A percentile compares a stretch with the other conserved stretches of the same genome.
These are phyloP conservation scores for Coemansia sp. DNA, from an alignment of 192 early-diverging fungal genomes.

Conservation along the genomic window DNA sequence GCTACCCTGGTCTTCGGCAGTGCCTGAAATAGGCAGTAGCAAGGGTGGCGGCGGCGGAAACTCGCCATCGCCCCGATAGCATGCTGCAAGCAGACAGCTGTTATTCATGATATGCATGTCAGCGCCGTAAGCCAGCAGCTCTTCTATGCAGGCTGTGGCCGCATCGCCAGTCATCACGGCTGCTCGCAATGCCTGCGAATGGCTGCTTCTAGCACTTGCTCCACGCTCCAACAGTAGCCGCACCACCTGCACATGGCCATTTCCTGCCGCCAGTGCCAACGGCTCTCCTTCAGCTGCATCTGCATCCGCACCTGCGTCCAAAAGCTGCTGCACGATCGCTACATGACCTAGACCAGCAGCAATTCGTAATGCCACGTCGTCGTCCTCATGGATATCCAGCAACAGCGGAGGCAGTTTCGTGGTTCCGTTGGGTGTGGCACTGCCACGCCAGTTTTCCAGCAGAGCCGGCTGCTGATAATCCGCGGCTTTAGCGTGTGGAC, in stretches of 20 bases:
- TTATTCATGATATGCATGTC: constrained; percentile 24
- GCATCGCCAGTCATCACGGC: constrained; percentile 46
- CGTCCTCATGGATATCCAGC: constrained; percentile 29
- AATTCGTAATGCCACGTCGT: constrained; percentile 34
- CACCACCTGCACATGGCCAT: constrained; percentile 11
- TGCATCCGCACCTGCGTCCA: constrained; percentile 25
- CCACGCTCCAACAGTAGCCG: constrained; percentile 25
- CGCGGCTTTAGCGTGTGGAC: neutral
- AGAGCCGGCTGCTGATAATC: neutral
- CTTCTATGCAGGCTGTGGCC: constrained; percentile 13
- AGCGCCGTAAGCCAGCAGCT: constrained; percentile 33
- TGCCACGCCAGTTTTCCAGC: constrained; percentile 37
- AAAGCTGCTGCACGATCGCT: constrained; percentile 18
- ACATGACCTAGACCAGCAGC: constrained; percentile 31
- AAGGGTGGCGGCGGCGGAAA: constrained; percentile 11
- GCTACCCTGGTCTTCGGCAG: neutral
- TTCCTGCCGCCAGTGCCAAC: constrained; percentile 30
- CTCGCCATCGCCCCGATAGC: constrained; percentile 44
- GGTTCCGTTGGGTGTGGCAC: neutral
- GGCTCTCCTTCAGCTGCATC: constrained; percentile 25
- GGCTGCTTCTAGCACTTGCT: constrained; percentile 20
- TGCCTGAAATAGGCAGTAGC: neutral
- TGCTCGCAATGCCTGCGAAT: constrained; percentile 35
- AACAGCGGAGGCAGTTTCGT: neutral
- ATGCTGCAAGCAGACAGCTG: constrained; percentile 42